Percentiles rank a stretch among this genome's conserved stretches.
phyloP scores from a whole-genome alignment of 352 stramenopile species.

The Phytophthora lateralis region DNA sequence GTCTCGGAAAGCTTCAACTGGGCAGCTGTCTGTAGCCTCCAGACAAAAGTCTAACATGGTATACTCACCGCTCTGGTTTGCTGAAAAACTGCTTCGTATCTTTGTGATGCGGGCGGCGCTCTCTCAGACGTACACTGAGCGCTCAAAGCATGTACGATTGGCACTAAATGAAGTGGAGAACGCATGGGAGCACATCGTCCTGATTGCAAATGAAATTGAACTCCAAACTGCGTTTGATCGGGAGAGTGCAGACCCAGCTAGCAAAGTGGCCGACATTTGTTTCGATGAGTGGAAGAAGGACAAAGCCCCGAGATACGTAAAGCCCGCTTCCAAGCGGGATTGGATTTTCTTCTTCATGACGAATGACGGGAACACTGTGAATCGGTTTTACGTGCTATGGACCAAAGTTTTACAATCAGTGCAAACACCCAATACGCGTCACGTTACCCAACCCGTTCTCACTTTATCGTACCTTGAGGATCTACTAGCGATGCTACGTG shows the following conservation, averaged over 20 bases:
- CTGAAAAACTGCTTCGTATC: constrained; percentile 61
- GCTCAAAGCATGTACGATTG: constrained; percentile 36
- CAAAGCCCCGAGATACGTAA: constrained; percentile 32
- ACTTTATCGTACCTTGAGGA: constrained; percentile 53
- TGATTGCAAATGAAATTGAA: constrained; percentile 49
- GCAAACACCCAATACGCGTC: constrained; percentile 6
- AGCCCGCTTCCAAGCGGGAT: constrained; percentile 27
- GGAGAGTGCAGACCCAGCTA: constrained; percentile 14
- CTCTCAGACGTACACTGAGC: constrained; percentile 36
- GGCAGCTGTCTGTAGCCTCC: constrained; percentile 11
- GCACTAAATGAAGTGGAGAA: constrained; percentile 53
- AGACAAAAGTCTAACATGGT: constrained; percentile 16
- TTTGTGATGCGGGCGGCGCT: constrained; percentile 54
- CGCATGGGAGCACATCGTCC: constrained; percentile 58
- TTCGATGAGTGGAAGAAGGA: constrained; percentile 68
- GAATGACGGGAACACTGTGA: constrained; percentile 37
- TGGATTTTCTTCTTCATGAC: constrained; percentile 65
- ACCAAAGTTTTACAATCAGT: constrained; percentile 31
- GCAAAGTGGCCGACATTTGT: constrained; percentile 27
- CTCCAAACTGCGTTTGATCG: constrained; percentile 42
- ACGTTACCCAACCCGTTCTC: constrained; percentile 59
- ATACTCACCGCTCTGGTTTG: constrained; percentile 53
- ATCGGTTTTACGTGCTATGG: constrained; percentile 67
- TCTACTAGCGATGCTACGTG: constrained; percentile 44
- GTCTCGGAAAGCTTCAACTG: constrained; percentile 18